phyloP scores from a whole-genome alignment of 139 green algal genomes.

The Chlorella sp. region DNA sequence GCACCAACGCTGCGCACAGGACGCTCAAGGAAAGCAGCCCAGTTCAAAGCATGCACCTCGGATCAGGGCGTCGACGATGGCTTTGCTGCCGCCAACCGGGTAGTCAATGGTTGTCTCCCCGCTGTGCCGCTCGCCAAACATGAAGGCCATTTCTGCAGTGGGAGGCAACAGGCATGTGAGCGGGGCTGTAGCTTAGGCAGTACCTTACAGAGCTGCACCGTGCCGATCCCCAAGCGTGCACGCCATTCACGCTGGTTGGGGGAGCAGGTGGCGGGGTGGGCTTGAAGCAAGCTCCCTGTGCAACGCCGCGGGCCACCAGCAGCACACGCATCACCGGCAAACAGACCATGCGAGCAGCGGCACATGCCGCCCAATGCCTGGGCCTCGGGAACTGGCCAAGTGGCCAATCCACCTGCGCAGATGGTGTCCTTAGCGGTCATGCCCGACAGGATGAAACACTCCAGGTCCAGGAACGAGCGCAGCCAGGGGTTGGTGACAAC shows the following conservation, averaged over 20 bases:
- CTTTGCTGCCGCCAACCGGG: slow-evolving; percentile 84
- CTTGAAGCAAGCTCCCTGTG: no score
- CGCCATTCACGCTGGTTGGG: no score
- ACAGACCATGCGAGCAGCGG: background rate
- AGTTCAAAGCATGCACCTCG: slow-evolving; percentile 85
- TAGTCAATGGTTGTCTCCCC: slow-evolving; percentile 81
- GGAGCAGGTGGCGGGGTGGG: no score
- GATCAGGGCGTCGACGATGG: slow-evolving; percentile 91
- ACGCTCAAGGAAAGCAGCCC: slow-evolving; percentile 31
- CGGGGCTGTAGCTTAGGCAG: no score
- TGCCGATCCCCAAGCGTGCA: no score
- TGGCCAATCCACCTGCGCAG: slow-evolving; percentile 8
- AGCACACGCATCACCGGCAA: background rate
- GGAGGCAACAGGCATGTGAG: background rate
- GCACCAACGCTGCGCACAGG: no score
- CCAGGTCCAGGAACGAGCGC: slow-evolving; percentile 92
- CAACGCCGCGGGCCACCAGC: background rate
- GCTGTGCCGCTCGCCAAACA: slow-evolving; percentile 81
- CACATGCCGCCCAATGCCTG: background rate
- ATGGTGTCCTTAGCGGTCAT: slow-evolving; percentile 87
- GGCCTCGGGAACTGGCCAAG: no score
- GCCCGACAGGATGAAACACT: slow-evolving; percentile 96
- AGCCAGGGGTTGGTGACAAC: slow-evolving; percentile 87
- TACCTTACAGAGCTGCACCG: no score
- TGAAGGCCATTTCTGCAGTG: slow-evolving; percentile 86